These are phyloP conservation scores for Circinella minor DNA, from an alignment of 371 early-diverging fungal species.

Conservation along the genomic window DNA sequence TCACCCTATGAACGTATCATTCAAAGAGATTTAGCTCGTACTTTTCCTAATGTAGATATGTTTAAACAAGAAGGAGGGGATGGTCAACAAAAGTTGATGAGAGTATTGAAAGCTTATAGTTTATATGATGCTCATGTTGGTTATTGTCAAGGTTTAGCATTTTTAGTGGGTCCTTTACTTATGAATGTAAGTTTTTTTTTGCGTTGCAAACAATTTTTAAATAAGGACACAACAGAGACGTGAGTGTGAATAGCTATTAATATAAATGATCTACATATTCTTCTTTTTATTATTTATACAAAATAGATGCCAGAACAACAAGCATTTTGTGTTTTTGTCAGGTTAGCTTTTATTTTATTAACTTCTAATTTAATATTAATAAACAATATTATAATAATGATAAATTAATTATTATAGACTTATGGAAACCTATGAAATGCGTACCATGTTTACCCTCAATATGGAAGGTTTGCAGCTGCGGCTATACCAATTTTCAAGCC, in stretches of 20 bases:
- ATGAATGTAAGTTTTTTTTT: conserved; percentile 71
- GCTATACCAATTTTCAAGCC: conserved; percentile 80
- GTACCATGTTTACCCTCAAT: conserved; percentile 72
- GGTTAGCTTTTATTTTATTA: not conserved
- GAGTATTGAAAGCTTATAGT: conserved; percentile 90
- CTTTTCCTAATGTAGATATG: conserved; percentile 88
- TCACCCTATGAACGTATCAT: conserved; percentile 90
- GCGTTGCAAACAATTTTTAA: too few relatives aligned
- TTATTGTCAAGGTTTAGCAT: conserved; percentile 97
- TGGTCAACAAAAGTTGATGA: conserved; percentile 84
- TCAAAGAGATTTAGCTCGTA: conserved; percentile 88
- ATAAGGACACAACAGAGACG: too few relatives aligned
- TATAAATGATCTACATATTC: not conserved
- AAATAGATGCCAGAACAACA: conserved; percentile 85
- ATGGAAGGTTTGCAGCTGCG: conserved; percentile 85
- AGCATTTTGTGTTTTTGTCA: conserved; percentile 86
- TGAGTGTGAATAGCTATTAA: too few relatives aligned
- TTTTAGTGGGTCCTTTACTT: conserved; percentile 91
- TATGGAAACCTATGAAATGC: conserved; percentile 88
- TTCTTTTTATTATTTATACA: not conserved
- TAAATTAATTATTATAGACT: conserved; percentile 1
- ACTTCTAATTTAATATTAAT: not conserved
- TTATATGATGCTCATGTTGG: conserved; percentile 92
- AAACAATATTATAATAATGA: not conserved
- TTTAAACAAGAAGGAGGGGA: conserved; percentile 84